Evolutionary conservation across 2,329 filamentous ascomycete species (phyloP).

Genomic region (Aspergillus costaricaensis): DNA sequence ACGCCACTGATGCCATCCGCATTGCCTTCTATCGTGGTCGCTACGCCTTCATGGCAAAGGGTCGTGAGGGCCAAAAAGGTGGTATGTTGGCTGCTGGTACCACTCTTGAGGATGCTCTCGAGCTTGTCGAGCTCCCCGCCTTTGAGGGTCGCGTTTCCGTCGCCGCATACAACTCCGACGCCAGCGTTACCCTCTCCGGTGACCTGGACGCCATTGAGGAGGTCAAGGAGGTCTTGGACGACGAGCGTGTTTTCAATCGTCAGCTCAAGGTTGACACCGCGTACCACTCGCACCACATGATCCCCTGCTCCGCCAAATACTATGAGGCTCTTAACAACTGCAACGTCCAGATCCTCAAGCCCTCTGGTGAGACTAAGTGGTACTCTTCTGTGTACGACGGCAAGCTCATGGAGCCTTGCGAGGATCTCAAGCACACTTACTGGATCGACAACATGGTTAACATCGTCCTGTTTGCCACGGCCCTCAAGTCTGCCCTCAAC

Average conservation of each 20-base stretch:
- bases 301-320: constrained; percentile 18
- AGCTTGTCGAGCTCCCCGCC: not conserved
- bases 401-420: not conserved
- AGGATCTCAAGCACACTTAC: constrained; percentile 2
- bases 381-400: not conserved
- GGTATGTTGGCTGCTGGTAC: constrained; percentile 34
- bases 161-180: constrained; percentile 10
- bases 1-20: constrained; percentile 22
- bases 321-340: not conserved
- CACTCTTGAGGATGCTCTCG: constrained; percentile 9
- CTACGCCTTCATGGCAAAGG: constrained; percentile 16
- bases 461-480: constrained; percentile 1
- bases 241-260: constrained; percentile 9
- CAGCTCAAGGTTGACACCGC: constrained; percentile 38
- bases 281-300: constrained; percentile 48
- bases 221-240: constrained; percentile 1
- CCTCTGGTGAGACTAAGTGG: not conserved
- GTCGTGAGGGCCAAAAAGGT: constrained; percentile 9
- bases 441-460: constrained; percentile 12
- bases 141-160: not conserved
- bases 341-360: no score
- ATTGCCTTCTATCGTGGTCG: constrained; percentile 30
- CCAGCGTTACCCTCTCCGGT: constrained; percentile 13
- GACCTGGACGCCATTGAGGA: constrained; percentile 8
- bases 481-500: constrained; percentile 2